Percentiles rank a stretch among this genome's conserved stretches.
These are phyloP conservation scores for Ophiostoma triangulosporum DNA, from an alignment of 2,329 filamentous ascomycete species.

Conservation along the genomic window DNA sequence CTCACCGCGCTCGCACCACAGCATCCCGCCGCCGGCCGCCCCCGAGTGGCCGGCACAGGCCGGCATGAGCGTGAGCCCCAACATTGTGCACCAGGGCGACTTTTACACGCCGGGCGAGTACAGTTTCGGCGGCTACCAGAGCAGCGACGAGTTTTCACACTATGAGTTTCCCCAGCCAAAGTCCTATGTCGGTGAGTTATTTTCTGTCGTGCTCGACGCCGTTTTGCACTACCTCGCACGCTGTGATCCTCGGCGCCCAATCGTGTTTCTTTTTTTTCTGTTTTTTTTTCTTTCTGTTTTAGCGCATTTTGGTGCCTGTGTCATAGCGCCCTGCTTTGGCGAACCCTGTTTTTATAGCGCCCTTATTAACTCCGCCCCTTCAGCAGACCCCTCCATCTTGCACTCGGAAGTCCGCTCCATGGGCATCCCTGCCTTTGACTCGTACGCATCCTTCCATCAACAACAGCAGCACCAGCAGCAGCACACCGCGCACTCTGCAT, in stretches of 20 bases:
- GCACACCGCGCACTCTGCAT: constrained; percentile 22
- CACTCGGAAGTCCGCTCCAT: constrained; percentile 40
- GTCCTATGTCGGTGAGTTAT: constrained; percentile 38
- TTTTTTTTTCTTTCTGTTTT: constrained; percentile 12
- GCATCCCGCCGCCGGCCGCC: constrained; percentile 37
- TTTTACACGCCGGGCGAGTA: constrained; percentile 43
- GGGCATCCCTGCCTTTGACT: constrained; percentile 37
- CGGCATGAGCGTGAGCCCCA: constrained; percentile 46
- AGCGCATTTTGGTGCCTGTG: too few species aligned
- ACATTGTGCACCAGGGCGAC: constrained; percentile 46
- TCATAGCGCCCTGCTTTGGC: too few species aligned
- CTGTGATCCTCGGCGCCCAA: background rate
- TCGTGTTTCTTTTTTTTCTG: background rate
- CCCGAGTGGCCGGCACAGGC: constrained; percentile 44
- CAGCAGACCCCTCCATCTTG: constrained; percentile 41
- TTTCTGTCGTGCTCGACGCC: too few species aligned
- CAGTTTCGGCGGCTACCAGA: constrained; percentile 28
- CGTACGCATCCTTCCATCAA: constrained; percentile 16
- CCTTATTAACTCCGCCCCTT: constrained; percentile 2
- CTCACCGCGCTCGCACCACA: constrained; percentile 50
- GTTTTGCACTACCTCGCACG: background rate
- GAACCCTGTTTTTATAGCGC: background rate
- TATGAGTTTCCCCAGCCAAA: constrained; percentile 36
- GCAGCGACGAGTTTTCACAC: constrained; percentile 35
- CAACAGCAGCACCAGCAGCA: background rate